Base-by-base conservation (phyloP, 2,329 filamentous ascomycete species). In the Xylariaceae sp. region DNA sequence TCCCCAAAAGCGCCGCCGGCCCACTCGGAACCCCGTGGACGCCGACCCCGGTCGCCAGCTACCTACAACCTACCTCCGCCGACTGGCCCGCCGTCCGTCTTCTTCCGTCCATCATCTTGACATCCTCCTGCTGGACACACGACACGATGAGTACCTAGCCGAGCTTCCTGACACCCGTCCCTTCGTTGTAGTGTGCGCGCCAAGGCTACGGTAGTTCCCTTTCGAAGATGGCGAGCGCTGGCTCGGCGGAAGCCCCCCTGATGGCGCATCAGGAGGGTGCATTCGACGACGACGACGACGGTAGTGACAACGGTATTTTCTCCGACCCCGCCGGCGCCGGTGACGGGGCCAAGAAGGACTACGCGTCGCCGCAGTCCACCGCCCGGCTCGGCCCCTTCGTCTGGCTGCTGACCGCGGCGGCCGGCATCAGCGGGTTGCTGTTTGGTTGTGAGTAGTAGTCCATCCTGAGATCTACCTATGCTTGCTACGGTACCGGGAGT, bases 371-470 rank as follows among this genome's bases (percentile, higher is more conserved):
- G 12, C 24, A 13, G 24, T 7, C 19, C 15, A 39, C 23, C 31
- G 38, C 41, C 33, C 39, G n/a, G 27, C 39, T 50, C 10, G 64
- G 71, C 3, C 32, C 65, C 14, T 80, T 77, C 42, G 65, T 82
- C 19, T 73, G 77, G 65, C 52, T 76, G 11, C 59, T 83, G 41
- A 80, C 77, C 3, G 58, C 80, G 31, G 73, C 76, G 9, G 79
- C 79, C 9, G 76, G 78, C 5, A 78, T 83, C 33, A 80, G 75
- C 45, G 79, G 79, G 5, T 61, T 83, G 1, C 51, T 83, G 1
- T 83, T 83, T 60, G 79, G 79, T 49, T 83, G 77, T 77, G 55
- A 47, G 75, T 61, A 14, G n/a, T n/a, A n/a, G n/a, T n/a, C n/a
- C n/a, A n/a, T n/a, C n/a, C n/a, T n/a, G n/a, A n/a, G n/a, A n/a